Conservation (phyloP, 2,329 filamentous ascomycete species). For the Eurotiales sp. region DNA sequence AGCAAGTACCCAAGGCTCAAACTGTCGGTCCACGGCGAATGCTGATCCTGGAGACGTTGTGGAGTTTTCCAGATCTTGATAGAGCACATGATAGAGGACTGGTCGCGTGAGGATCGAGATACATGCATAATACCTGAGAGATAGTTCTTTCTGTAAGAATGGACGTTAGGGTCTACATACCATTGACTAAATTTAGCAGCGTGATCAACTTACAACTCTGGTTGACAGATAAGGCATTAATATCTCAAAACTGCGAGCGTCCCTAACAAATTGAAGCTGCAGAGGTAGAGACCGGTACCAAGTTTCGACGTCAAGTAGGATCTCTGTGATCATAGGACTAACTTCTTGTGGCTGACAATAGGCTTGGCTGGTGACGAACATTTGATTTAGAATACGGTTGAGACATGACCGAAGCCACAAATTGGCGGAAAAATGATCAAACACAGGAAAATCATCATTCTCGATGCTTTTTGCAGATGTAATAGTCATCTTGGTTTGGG, state of each 20-base stretch:
- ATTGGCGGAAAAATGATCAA: neutral
- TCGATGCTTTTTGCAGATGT: no score
- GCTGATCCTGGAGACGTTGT: neutral
- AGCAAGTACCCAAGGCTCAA: constrained; percentile 2
- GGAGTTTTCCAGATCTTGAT: constrained; percentile 3
- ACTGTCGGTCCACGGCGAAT: neutral
- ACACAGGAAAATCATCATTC: neutral
- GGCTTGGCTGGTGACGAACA: constrained; percentile 2
- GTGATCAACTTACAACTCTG: neutral
- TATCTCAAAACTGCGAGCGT: neutral
- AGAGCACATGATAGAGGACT: constrained; percentile 1
- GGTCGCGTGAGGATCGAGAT: constrained; percentile 1
- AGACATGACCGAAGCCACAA: constrained; percentile 3
- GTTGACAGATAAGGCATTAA: neutral
- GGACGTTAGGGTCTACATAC: neutral
- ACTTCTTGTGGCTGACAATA: constrained; percentile 1
- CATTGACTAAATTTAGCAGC: neutral
- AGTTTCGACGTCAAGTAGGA: neutral
- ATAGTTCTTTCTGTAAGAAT: neutral
- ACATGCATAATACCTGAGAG: constrained; percentile 1
- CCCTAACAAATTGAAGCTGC: neutral
- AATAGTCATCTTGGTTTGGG: no score
- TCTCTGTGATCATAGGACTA: neutral
- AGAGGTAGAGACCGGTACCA: constrained; percentile 1
- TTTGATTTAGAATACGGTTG: neutral